Evolutionary conservation across 2,329 filamentous ascomycete genomes (phyloP).

Genomic region (Colletotrichum sp.): DNA sequence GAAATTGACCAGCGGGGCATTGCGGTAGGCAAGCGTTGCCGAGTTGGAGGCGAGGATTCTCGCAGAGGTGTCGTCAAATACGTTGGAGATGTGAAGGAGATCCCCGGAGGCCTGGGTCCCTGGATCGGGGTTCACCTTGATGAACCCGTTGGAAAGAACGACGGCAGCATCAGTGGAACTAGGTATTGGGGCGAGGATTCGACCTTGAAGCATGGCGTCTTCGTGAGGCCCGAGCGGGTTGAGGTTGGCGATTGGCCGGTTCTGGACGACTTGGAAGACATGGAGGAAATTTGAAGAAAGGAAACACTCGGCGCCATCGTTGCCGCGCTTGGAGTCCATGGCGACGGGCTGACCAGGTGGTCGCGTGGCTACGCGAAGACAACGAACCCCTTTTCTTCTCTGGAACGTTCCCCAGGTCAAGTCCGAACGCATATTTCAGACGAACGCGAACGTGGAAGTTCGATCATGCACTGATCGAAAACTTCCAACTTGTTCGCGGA

Average conservation of each 20-base stretch:
- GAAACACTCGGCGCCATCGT: background rate
- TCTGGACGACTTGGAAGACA: conserved; percentile 77
- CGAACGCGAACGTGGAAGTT: conserved; percentile 13
- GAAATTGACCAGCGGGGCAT: conserved; percentile 76
- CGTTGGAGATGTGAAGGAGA: conserved; percentile 77
- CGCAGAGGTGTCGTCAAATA: conserved; percentile 75
- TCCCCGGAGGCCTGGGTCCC: conserved; percentile 65
- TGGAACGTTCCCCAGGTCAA: conserved; percentile 5
- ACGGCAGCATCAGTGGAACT: conserved; percentile 71
- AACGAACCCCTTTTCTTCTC: conserved; percentile 2
- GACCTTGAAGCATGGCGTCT: conserved; percentile 74
- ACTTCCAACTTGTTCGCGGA: background rate
- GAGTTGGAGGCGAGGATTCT: conserved; percentile 70
- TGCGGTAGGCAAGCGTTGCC: conserved; percentile 65
- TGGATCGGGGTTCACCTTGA: conserved; percentile 82
- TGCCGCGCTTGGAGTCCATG: conserved; percentile 4
- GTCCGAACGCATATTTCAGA: conserved; percentile 1
- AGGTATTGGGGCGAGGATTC: conserved; percentile 75
- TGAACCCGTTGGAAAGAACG: conserved; percentile 83
- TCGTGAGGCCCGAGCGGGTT: conserved; percentile 79
- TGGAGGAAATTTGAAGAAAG: conserved; percentile 69
- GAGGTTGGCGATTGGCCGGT: conserved; percentile 77
- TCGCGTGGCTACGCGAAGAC: background rate
- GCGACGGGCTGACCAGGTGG: background rate
- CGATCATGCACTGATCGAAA: background rate